These are phyloP conservation scores for Quercus ilex DNA, from an alignment of 306 rosid species.

Conservation along the genomic window DNA sequence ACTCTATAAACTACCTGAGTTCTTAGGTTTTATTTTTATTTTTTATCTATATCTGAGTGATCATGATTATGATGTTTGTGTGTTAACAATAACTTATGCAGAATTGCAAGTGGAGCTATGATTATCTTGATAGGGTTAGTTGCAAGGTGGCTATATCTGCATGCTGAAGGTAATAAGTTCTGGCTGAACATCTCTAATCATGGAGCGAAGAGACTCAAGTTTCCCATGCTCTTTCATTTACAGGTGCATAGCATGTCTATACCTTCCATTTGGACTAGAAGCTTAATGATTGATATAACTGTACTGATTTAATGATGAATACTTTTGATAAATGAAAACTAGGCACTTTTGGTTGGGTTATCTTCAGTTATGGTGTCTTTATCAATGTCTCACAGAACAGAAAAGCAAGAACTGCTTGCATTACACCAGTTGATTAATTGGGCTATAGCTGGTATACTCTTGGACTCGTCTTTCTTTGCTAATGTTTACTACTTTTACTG, in stretches of 20 bases:
- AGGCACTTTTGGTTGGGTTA: constrained; percentile 77
- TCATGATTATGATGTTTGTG: not conserved
- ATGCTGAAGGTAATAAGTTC: constrained; percentile 45
- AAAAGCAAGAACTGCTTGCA: constrained; percentile 63
- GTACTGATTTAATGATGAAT: constrained; percentile 3
- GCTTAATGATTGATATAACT: constrained; percentile 10
- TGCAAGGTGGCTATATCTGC: constrained; percentile 67
- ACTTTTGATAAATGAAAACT: constrained; percentile 10
- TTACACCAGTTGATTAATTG: constrained; percentile 71
- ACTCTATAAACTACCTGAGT: not conserved
- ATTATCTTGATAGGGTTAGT: constrained; percentile 63
- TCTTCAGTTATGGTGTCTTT: constrained; percentile 77
- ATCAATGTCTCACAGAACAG: constrained; percentile 75
- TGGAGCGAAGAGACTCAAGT: not conserved
- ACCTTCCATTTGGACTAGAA: constrained; percentile 10
- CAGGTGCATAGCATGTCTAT: constrained; percentile 50
- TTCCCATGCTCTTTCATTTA: constrained; percentile 60
- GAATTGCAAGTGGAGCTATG: constrained; percentile 73
- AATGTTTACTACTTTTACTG: not conserved
- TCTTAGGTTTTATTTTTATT: not conserved
- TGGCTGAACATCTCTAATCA: constrained; percentile 63
- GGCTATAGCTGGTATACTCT: constrained; percentile 68
- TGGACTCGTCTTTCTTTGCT: constrained; percentile 17
- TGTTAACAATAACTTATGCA: constrained; percentile 33
- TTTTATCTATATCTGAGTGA: constrained; percentile 1